A percentile compares a stretch with the other conserved stretches of the same genome.
Conservation (phyloP, 116 monocot genomes). For the Posidonia oceanica region DNA sequence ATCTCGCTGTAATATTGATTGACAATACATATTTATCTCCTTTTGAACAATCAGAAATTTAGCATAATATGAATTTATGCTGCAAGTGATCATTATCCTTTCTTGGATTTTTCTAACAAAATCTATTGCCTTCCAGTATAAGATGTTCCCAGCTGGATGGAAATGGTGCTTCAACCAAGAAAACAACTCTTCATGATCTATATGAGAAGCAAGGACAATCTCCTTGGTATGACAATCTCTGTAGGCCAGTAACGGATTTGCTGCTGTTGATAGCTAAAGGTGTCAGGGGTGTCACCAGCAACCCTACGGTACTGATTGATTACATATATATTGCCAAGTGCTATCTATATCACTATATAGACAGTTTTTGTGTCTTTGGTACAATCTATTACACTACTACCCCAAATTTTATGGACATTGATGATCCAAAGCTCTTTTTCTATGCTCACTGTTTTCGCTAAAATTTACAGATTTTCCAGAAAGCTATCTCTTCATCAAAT, state of each 20-base stretch:
- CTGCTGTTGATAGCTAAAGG: slow-evolving; percentile 72
- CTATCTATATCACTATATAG: too few relatives aligned
- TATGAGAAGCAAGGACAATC: slow-evolving; percentile 81
- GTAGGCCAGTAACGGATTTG: slow-evolving; percentile 79
- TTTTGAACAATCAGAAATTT: neutral
- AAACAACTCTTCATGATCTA: slow-evolving; percentile 65
- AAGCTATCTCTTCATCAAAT: too few relatives aligned
- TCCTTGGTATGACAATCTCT: slow-evolving; percentile 93
- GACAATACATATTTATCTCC: neutral
- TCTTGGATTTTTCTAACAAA: neutral
- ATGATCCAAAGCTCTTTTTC: too few relatives aligned
- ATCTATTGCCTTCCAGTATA: slow-evolving; percentile 25
- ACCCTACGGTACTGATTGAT: too few relatives aligned
- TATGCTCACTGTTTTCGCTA: too few relatives aligned
- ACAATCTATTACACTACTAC: too few relatives aligned
- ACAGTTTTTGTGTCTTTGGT: too few relatives aligned
- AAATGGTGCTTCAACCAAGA: slow-evolving; percentile 51
- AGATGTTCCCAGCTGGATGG: slow-evolving; percentile 42
- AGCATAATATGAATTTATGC: neutral
- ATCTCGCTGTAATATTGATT: neutral
- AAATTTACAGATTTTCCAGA: too few relatives aligned
- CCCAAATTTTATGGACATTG: too few relatives aligned
- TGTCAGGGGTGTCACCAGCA: too few relatives aligned
- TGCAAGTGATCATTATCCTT: neutral
- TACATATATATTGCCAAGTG: too few relatives aligned